Evolutionary conservation across 257 asterid species (phyloP), one percentile per base, ranked within the genome.

Genomic region (Cynanchum wilfordii): DNA sequence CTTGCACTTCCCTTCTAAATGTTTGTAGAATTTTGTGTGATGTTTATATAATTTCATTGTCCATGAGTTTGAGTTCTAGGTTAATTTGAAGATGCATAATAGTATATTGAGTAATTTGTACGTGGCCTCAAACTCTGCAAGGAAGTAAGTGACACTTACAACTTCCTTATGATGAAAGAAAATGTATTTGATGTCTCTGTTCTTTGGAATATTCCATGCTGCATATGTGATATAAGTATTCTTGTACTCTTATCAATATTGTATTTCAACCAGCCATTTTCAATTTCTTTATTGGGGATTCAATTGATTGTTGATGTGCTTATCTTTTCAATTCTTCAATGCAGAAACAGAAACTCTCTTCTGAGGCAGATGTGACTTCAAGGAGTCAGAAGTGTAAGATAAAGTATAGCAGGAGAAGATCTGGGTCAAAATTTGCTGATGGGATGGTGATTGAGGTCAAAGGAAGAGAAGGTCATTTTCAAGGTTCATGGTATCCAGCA

Each of bases 381-480:
- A 84, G 71, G 36, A 75, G 82, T 27, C 38, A 79, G 74, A 82
- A 63, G 75, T 79, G 85, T 42, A 84, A 70, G 84, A 76, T 85
- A 66, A 87, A 82, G 80, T 76, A 68, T 66, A 51, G 45, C 11
- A 17, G 56, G 51, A 77, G 66, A 77, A 25, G 65, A 65, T 49
- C 74, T 20, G 68, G 33, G 73, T 69, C 58, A 30, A 75, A 47
- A 59, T 84, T 83, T 47, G 54, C 40, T 9, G 70, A 85, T 38
- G 91, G 88, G 50, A 85, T 79, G 84, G 25, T 68, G 75, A 89
- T 87, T 73, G 92, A 86, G 87, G 87, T 86, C 49, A 82, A 66
- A 59, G 71, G 87, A 30, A 69, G 71, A 10, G 65, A 52, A 60
- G 77, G 70, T 51, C 84, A 80, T 68, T 83, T 58, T 70, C 63